Conservation (phyloP, 768 basidiomycete genomes). For the Cyclocybe aegerita region DNA sequence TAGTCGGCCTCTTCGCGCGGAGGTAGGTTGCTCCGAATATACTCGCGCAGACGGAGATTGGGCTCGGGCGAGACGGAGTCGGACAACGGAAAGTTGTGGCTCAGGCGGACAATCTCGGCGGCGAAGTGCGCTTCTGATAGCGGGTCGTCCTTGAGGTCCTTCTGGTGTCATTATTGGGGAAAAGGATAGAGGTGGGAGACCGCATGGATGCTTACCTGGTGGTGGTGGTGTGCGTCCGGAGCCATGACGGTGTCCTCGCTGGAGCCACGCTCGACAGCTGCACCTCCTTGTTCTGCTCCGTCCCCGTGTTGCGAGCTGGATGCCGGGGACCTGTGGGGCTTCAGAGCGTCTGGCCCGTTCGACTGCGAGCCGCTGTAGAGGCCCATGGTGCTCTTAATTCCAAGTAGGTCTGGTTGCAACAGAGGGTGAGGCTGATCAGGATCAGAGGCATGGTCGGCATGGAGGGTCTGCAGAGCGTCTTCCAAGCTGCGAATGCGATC, state of each 20-base stretch:
- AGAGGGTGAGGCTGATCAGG: conserved; percentile 44
- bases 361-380: conserved; percentile 36
- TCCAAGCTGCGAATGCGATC: conserved; percentile 63
- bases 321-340: conserved; percentile 3
- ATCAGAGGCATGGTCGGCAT: conserved; percentile 26
- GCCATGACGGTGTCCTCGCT: conserved; percentile 29
- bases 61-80: conserved; percentile 47
- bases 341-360: conserved; percentile 8
- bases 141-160: conserved; percentile 17
- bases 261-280: conserved; percentile 21
- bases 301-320: conserved; percentile 13
- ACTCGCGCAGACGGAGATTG: conserved; percentile 53
- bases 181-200: background rate
- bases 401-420: conserved; percentile 45
- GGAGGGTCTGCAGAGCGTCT: conserved; percentile 44
- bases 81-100: conserved; percentile 55
- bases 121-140: conserved; percentile 28
- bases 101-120: conserved; percentile 48
- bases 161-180: background rate
- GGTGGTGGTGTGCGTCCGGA: conserved; percentile 15
- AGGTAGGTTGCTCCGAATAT: conserved; percentile 58
- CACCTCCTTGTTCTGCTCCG: conserved; percentile 11
- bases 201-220: conserved; percentile 13
- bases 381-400: conserved; percentile 57
- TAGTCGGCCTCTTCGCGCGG: conserved; percentile 54